These are phyloP conservation scores for Parafenestella ontariensis DNA, from an alignment of 2,329 filamentous ascomycete genomes.

Conservation along the genomic window DNA sequence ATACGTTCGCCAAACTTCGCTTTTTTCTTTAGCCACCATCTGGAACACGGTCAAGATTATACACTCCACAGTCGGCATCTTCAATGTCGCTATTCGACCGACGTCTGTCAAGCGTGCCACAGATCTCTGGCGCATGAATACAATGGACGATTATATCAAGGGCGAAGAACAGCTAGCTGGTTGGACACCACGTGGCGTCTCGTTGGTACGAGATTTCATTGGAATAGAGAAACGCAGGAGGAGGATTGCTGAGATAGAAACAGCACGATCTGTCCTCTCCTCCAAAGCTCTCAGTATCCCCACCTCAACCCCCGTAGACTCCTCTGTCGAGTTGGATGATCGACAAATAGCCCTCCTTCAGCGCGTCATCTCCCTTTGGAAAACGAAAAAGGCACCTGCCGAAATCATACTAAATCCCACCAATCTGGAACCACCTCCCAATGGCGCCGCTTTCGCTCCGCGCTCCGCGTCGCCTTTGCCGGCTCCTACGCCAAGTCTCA, in stretches of 20 bases:
- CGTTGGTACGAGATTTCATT: conserved; percentile 88
- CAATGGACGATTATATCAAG: conserved; percentile 92
- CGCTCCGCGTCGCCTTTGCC: conserved; percentile 48
- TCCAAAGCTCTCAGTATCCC: conserved; percentile 53
- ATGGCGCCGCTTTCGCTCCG: conserved; percentile 60
- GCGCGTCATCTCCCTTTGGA: conserved; percentile 71
- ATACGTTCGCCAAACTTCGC: conserved; percentile 83
- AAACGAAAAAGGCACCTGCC: conserved; percentile 50
- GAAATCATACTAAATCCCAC: conserved; percentile 57
- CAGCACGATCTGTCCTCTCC: conserved; percentile 70
- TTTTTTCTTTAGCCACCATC: conserved; percentile 81
- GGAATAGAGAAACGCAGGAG: conserved; percentile 74
- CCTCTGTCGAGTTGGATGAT: conserved; percentile 29
- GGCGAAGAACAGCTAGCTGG: conserved; percentile 85
- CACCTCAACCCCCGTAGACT: conserved; percentile 16
- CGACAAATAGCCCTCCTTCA: conserved; percentile 53
- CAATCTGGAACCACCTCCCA: conserved; percentile 71
- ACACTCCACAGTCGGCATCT: conserved; percentile 84
- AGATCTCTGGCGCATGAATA: conserved; percentile 96
- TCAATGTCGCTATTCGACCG: conserved; percentile 84
- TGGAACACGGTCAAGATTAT: conserved; percentile 87
- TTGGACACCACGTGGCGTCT: conserved; percentile 90
- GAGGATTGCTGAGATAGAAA: conserved; percentile 81
- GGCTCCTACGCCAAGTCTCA: conserved; percentile 65
- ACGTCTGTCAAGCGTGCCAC: conserved; percentile 89